Percentiles rank a stretch among this genome's conserved stretches.
Conservation (phyloP, 2,329 filamentous ascomycete genomes). For the Sporothrix brasiliensis region DNA sequence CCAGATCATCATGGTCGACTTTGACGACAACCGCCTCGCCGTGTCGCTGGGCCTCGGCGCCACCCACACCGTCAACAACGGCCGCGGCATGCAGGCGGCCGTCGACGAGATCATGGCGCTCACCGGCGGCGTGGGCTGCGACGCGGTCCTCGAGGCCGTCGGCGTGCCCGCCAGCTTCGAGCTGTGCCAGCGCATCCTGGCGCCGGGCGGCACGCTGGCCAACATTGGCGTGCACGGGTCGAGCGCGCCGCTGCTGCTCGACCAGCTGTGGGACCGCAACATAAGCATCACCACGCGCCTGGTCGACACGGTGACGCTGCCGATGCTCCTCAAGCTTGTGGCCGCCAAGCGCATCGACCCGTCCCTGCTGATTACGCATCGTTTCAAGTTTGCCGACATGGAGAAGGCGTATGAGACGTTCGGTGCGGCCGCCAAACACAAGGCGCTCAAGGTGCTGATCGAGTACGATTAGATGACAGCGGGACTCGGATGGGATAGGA, state of each 20-base stretch:
- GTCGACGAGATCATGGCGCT: slow-evolving; percentile 46
- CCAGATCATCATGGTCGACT: slow-evolving; percentile 56
- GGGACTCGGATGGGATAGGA: not conserved
- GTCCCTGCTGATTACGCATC: slow-evolving; percentile 51
- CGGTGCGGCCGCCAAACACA: slow-evolving; percentile 46
- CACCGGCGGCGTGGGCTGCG: slow-evolving; percentile 57
- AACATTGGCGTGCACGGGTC: slow-evolving; percentile 62
- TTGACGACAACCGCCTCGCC: slow-evolving; percentile 51
- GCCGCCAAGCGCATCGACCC: slow-evolving; percentile 48
- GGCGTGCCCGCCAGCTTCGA: slow-evolving; percentile 57
- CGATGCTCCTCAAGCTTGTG: slow-evolving; percentile 54
- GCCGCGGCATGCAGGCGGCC: slow-evolving; percentile 38
- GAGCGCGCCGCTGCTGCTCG: slow-evolving; percentile 55
- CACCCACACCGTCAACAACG: slow-evolving; percentile 48
- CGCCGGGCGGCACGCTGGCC: slow-evolving; percentile 56
- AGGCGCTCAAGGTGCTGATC: slow-evolving; percentile 51
- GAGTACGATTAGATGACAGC: slow-evolving; percentile 38
- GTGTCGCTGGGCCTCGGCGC: slow-evolving; percentile 55
- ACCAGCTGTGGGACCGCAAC: slow-evolving; percentile 58
- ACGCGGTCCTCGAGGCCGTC: slow-evolving; percentile 62
- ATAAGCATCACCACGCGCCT: slow-evolving; percentile 55
- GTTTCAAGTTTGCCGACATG: slow-evolving; percentile 49
- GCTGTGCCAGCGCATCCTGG: slow-evolving; percentile 57
- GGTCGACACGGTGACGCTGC: slow-evolving; percentile 53
- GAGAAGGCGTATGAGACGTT: slow-evolving; percentile 52